A percentile compares a stretch with the other conserved stretches of the same genome.
Conservation (phyloP, 139 green algal genomes). For the Zygnema cylindricum region DNA sequence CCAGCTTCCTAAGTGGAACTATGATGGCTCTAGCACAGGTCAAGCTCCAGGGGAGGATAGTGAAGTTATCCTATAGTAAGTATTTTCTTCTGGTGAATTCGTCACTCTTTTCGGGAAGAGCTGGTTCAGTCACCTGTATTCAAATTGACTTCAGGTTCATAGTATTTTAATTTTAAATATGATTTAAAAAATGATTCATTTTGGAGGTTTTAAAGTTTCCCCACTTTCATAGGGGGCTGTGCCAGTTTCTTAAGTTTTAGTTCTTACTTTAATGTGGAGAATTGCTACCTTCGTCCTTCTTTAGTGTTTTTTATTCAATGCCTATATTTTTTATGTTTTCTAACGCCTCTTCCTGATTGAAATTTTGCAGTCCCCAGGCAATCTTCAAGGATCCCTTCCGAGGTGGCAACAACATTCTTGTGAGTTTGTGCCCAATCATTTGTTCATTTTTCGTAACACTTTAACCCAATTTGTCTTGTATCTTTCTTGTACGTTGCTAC, state of each 20-base stretch:
- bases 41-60: conserved; percentile 90
- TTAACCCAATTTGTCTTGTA: conserved; percentile 89
- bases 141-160: neutral
- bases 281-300: neutral
- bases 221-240: neutral
- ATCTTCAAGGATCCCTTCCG: conserved; percentile 85
- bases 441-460: conserved; percentile 71
- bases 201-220: neutral
- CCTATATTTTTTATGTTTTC: neutral
- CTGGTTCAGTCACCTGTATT: conserved; percentile 16
- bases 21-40: conserved; percentile 91
- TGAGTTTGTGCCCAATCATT: conserved; percentile 3
- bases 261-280: neutral
- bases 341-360: neutral
- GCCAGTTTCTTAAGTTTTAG: neutral
- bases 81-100: neutral
- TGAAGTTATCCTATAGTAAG: conserved; percentile 86
- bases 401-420: conserved; percentile 86
- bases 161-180: conserved; percentile 17
- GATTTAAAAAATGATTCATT: neutral
- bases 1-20: conserved; percentile 96
- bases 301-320: neutral
- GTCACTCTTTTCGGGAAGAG: neutral
- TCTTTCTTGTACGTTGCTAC: too few species aligned
- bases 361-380: conserved; percentile 62